Base-by-base conservation (phyloP, 1,139 yeast species). In the Candida sp. region DNA sequence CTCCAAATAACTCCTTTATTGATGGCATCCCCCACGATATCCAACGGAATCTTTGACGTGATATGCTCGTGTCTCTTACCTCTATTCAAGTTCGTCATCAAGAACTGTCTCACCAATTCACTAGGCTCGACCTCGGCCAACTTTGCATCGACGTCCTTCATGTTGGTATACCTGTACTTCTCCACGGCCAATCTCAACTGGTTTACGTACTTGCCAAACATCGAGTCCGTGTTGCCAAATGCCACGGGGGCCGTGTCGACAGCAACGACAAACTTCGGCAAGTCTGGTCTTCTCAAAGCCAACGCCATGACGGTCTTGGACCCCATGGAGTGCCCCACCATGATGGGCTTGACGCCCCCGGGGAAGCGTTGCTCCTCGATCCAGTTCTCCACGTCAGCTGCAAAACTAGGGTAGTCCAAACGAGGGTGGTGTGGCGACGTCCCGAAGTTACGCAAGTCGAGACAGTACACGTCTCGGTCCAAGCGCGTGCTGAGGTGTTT, bases 251-350 rank as follows among this genome's bases (percentile, higher is more conserved):
- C 92, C 66, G 92, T 94, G 63, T 94, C 99, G 4, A 94, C 96
- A 3, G 94, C 74, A 5, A 94, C 81, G 42, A 92, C 61, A 72
- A 85, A 79, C 33, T 81, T 75, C 3, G 88, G 85, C 25, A 86
- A 60, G 1, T 83, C 81, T 0, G 96, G 96, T 26, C 83, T 75
- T 48, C 91, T 77, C 54, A 94, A 73, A 0, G 93, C 87, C 4
- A 90, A 75, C 0, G 94, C 91, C 98, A 94, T 93, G 3, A 89
- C 97, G 0, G 93, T 81, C 63, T 94, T 94, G 7, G 97, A 98
- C 5, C 99, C 99, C 98, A 94, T 92, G 0, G 98, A 92, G 68
- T 93, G 98, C 1, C 99, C 99, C 27, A 94, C 77, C 25, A 94
- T 58, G 22, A 90, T 83, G 0, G 96, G 90, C 39, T 78, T 72